Percentiles rank a stretch among this genome's conserved stretches.
These are phyloP conservation scores for Emiliania huxleyi DNA, from an alignment of 78 protist species.

Conservation along the genomic window DNA sequence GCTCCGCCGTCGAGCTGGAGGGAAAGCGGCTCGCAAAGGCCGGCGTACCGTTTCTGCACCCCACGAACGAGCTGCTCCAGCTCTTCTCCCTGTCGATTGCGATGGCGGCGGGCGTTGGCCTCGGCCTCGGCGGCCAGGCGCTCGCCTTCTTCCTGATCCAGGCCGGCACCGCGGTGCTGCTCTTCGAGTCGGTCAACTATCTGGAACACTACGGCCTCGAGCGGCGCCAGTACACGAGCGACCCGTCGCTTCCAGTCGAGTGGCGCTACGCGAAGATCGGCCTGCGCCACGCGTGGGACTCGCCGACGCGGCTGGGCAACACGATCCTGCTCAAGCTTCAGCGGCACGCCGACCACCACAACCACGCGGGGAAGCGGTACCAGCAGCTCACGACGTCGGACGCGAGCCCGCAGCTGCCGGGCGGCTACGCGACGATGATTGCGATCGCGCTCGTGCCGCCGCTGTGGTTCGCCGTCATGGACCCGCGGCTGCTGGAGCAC, in stretches of 20 bases:
- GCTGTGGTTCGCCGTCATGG: not conserved
- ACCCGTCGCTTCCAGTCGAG: not conserved
- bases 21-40: not conserved
- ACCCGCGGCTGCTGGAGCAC: not conserved
- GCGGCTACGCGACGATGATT: not conserved
- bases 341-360: not conserved
- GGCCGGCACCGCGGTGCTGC: not conserved
- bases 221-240: not conserved
- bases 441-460: not conserved
- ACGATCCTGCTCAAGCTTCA: not conserved
- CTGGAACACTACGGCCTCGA: not conserved
- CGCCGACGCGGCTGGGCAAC: not conserved
- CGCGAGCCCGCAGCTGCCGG: not conserved
- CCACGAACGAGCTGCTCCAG: not conserved
- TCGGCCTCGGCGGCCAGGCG: not conserved
- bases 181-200: not conserved
- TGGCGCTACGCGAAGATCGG: not conserved
- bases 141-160: not conserved
- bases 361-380: not conserved
- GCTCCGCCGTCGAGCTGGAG: not conserved
- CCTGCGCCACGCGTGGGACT: not conserved
- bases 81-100: not conserved
- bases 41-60: not conserved
- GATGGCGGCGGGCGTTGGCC: not conserved
- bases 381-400: not conserved